Evolutionary conservation across 805 yeast species (phyloP).

Genomic region (Myxozyma sirexii): DNA sequence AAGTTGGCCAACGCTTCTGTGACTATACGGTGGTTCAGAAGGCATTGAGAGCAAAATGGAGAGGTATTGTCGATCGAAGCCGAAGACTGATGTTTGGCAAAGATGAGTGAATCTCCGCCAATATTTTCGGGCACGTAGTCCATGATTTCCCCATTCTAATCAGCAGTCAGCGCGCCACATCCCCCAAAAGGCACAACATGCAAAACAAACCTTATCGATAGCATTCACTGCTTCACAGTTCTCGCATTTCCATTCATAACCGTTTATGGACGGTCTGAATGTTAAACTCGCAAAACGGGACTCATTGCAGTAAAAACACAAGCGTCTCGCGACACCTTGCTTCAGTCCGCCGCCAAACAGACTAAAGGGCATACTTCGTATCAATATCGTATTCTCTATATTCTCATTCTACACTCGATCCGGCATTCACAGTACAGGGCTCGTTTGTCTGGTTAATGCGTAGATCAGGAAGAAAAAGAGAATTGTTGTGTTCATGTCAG

Average conservation of each 20-base stretch:
- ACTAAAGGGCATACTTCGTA: neutral
- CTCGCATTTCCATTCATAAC: slow-evolving; percentile 23
- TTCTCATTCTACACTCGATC: neutral
- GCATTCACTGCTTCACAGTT: slow-evolving; percentile 26
- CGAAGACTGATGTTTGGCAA: neutral
- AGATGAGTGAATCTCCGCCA: neutral
- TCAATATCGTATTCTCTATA: too few species aligned
- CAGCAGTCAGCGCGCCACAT: neutral
- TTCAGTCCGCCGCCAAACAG: neutral
- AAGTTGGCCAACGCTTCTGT: slow-evolving; percentile 22
- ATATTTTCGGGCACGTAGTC: slow-evolving; percentile 20
- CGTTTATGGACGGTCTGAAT: neutral
- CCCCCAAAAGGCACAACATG: neutral
- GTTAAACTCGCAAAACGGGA: neutral
- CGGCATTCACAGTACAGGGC: too few species aligned
- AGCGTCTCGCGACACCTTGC: slow-evolving; percentile 6
- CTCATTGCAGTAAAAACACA: slow-evolving; percentile 28
- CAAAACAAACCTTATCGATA: slow-evolving; percentile 19
- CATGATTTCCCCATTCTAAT: slow-evolving; percentile 23
- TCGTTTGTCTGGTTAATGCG: too few species aligned
- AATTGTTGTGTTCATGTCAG: neutral
- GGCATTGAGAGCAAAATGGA: slow-evolving; percentile 27
- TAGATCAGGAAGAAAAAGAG: neutral
- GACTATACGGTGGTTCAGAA: slow-evolving; percentile 22
- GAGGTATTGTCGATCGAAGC: slow-evolving; percentile 7